Conservation (phyloP, 192 early-diverging fungal species). For the Chytriomyces hyalinus region DNA sequence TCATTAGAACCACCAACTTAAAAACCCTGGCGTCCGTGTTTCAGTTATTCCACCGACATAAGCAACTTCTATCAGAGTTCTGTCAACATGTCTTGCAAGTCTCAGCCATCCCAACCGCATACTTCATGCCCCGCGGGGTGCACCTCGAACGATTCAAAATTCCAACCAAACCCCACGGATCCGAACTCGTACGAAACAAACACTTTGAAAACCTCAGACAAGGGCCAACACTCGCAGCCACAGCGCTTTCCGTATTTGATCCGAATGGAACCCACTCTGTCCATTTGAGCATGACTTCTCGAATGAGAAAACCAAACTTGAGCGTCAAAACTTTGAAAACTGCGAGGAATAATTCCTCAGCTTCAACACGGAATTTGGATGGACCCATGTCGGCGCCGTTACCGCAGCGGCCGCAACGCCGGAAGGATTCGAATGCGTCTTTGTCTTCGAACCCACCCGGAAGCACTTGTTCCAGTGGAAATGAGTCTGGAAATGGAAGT, state of each 20-base stretch:
- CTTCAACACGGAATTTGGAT: too few species aligned
- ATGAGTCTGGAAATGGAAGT: too few species aligned
- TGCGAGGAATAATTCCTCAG: too few species aligned
- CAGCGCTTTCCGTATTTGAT: conserved; percentile 7
- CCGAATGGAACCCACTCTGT: conserved; percentile 13
- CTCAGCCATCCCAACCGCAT: background rate
- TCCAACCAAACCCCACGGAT: background rate
- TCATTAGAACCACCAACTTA: background rate
- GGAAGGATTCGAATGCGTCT: too few species aligned
- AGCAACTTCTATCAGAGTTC: conserved; percentile 1
- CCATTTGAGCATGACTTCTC: background rate
- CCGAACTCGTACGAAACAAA: background rate
- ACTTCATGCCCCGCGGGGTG: background rate
- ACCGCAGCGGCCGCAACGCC: too few species aligned
- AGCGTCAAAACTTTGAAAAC: background rate
- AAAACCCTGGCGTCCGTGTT: background rate
- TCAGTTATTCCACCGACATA: background rate
- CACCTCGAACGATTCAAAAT: background rate
- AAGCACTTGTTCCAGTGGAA: too few species aligned
- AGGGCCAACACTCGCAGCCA: background rate
- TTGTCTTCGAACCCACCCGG: too few species aligned
- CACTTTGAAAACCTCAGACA: background rate
- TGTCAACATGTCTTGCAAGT: background rate
- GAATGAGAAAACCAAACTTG: background rate
- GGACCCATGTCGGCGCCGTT: too few species aligned